A percentile compares a stretch with the other conserved stretches of the same genome.
phyloP scores from a whole-genome alignment of 1,139 yeast species.

The Meyerozyma elateridarum region DNA sequence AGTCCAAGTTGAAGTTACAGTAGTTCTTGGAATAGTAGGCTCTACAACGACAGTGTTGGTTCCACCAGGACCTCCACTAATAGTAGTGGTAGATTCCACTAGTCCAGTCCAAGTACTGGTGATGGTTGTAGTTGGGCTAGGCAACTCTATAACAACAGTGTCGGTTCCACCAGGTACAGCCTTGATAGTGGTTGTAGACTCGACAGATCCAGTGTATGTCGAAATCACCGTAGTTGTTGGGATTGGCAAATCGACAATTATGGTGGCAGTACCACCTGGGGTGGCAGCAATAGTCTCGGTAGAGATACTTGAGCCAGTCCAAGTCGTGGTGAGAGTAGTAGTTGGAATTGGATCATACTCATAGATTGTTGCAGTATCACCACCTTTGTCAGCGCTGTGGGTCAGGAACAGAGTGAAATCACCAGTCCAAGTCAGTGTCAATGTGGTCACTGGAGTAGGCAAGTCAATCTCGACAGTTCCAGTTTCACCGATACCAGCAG shows the following conservation, averaged over 20 bases:
- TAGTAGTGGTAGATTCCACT: conserved; percentile 8
- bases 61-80: conserved; percentile 7
- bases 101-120: conserved; percentile 13
- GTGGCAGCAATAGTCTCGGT: conserved; percentile 8
- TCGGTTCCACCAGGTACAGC: conserved; percentile 13
- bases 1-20: conserved; percentile 9
- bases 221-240: conserved; percentile 7
- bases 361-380: conserved; percentile 1
- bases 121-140: conserved; percentile 12
- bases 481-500: conserved; percentile 3
- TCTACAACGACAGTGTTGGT: conserved; percentile 11
- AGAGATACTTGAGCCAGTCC: conserved; percentile 2
- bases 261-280: conserved; percentile 13
- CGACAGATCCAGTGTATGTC: conserved; percentile 11
- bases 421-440: conserved; percentile 4
- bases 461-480: conserved; percentile 3
- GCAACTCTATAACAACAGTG: conserved; percentile 7
- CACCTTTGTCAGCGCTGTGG: background rate
- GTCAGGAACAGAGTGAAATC: background rate
- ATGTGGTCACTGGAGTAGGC: conserved; percentile 4
- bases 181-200: conserved; percentile 11
- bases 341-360: conserved; percentile 8
- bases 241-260: conserved; percentile 9
- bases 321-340: conserved; percentile 5
- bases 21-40: conserved; percentile 8